phyloP scores from a whole-genome alignment of 768 basidiomycete genomes.

The Kwoniella europaea region DNA sequence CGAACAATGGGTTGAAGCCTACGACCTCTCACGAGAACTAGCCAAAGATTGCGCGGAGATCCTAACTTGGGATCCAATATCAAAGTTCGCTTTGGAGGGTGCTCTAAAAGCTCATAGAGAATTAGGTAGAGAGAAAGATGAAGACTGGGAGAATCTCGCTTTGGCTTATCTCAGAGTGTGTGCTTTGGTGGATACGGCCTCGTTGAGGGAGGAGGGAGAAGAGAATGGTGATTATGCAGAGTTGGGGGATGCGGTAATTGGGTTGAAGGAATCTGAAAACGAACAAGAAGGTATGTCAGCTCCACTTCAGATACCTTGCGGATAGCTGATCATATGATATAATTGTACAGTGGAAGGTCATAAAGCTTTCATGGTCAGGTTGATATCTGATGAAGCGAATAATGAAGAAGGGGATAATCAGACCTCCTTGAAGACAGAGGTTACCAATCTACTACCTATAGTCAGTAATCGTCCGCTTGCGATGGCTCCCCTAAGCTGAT shows the following conservation, averaged over 20 bases:
- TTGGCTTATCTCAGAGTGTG: constrained; percentile 75
- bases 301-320: background rate
- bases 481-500: background rate
- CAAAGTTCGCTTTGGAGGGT: constrained; percentile 76
- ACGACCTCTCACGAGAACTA: constrained; percentile 37
- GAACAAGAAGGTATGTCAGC: constrained; percentile 48
- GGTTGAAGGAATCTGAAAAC: constrained; percentile 29
- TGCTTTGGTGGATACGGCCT: constrained; percentile 7
- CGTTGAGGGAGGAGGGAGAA: constrained; percentile 8
- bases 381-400: constrained; percentile 62
- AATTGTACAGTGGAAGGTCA: constrained; percentile 21
- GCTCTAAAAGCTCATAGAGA: constrained; percentile 71
- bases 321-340: background rate
- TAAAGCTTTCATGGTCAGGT: constrained; percentile 37
- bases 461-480: constrained; percentile 62
- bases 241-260: constrained; percentile 22
- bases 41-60: constrained; percentile 41
- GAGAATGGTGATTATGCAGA: constrained; percentile 3
- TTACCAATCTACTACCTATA: constrained; percentile 75
- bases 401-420: constrained; percentile 71
- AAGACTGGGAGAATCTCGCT: constrained; percentile 79
- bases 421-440: constrained; percentile 65
- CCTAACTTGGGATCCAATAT: constrained; percentile 54
- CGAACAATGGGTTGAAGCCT: constrained; percentile 38
- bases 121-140: constrained; percentile 67